Base-by-base conservation (phyloP, 768 basidiomycete species). In the Mrakia frigida region DNA sequence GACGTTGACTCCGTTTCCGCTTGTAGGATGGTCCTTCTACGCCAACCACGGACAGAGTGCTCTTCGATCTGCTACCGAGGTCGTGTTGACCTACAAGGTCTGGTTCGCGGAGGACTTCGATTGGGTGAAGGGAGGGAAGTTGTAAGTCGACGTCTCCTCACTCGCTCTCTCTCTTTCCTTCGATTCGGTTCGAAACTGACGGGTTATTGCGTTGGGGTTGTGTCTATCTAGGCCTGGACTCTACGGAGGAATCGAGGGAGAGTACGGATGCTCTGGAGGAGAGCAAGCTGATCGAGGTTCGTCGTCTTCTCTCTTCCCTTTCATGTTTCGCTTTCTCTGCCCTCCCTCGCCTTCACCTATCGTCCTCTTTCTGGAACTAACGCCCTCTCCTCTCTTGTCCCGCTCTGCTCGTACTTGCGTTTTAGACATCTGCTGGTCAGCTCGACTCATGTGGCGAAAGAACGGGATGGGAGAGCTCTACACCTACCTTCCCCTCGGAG, bases 91-190 rank as follows among this genome's bases (percentile, higher is more conserved):
- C 5, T 77, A 77, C 72, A 67, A 71, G 46, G 70, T 77, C 35
- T 77, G 59, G 46, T 73, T 77, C 60, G 91, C 91, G 0, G 77
- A 73, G 0, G 87, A 88, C 77, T 95, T 93, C 79, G 86, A 90
- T 72, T 95, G 89, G 86, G 92, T 92, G 25, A 85, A 87, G 73
- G 93, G 88, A 6, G 94, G 94, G 10, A 95, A 97, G 83, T 82
- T 95, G 7, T 56, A 9, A 25, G 56, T 56, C 2, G n/a, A n/a
- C n/a, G n/a, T n/a, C n/a, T n/a, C n/a, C n/a, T n/a, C n/a, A n/a
- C n/a, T 18, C 21, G 21, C 25, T n/a, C 52, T n/a, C 4, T 25
- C 56, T 1, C 11, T 28, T 28, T 56, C 56, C 1, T 10, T 56
- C 23, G 39, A 41, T 11, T 41, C 39, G 39, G 39, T 6, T 41